Conservation (phyloP, 805 yeast species). For the Nakazawaea peltata region DNA sequence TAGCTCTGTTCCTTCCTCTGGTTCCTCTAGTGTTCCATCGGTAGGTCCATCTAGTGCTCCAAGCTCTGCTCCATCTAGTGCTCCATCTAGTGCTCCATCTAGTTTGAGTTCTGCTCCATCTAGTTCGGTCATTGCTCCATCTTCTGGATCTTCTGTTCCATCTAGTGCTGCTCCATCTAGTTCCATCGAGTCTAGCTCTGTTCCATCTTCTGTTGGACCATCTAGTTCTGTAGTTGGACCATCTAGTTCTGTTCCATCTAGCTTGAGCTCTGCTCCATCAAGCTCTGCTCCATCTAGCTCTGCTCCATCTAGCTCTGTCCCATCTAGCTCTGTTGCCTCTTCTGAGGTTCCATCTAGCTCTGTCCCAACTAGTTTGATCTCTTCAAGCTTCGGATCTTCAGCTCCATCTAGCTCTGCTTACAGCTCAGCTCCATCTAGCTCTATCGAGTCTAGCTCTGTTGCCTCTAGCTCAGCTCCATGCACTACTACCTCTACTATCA, state of each 20-base stretch:
- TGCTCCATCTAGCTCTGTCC: neutral
- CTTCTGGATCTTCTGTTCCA: neutral
- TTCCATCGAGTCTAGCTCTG: neutral
- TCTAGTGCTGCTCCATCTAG: neutral
- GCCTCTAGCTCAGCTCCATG: neutral
- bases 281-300: neutral
- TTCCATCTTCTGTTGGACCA: neutral
- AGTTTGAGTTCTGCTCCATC: conserved; percentile 1
- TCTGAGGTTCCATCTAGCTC: neutral
- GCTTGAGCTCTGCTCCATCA: neutral
- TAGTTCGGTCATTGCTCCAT: neutral
- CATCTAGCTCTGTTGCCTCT: neutral
- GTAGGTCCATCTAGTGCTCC: neutral
- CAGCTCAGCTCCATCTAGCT: neutral
- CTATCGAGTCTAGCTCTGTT: neutral
- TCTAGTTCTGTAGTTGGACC: neutral
- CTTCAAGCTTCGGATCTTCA: neutral
- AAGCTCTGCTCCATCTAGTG: neutral
- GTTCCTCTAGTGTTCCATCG: neutral
- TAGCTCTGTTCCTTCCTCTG: neutral
- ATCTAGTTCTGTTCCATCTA: neutral
- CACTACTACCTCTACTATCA: neutral
- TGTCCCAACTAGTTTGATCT: neutral
- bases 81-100: neutral
- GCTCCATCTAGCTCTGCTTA: neutral